phyloP scores from a whole-genome alignment of 176 grass and related monocot species.

The Zea luxurians region DNA sequence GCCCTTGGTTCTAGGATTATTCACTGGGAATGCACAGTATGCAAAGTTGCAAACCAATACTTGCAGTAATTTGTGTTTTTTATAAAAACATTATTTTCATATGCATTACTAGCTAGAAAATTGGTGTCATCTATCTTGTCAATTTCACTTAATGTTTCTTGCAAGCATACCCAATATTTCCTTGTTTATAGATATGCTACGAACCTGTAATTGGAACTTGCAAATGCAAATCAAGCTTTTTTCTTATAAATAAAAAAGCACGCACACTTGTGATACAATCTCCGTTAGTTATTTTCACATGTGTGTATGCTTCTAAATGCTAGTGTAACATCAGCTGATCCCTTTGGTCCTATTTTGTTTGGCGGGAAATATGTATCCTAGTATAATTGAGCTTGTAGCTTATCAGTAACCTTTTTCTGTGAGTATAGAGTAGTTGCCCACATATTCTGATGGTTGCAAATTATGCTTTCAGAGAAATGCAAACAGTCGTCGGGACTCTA shows the following conservation, averaged over 20 bases:
- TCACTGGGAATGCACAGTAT: neutral
- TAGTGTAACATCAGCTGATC: neutral
- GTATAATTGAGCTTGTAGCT: neutral
- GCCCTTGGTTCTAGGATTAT: neutral
- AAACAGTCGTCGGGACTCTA: conserved; percentile 47
- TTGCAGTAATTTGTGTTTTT: neutral
- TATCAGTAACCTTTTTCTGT: neutral
- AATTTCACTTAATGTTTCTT: conserved; percentile 3
- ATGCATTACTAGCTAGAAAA: conserved; percentile 14
- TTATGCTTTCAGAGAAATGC: conserved; percentile 48
- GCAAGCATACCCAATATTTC: conserved; percentile 7
- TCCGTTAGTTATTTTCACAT: neutral
- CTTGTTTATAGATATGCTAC: conserved; percentile 6
- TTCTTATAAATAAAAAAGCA: neutral
- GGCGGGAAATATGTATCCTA: conserved; percentile 6
- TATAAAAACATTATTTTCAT: neutral
- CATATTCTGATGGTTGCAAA: conserved; percentile 3
- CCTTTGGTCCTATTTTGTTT: neutral
- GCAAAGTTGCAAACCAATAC: neutral
- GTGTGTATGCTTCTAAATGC: neutral
- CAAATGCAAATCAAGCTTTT: neutral
- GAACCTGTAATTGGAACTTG: neutral
- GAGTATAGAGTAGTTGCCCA: neutral
- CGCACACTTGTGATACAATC: neutral
- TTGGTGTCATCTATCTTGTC: neutral